Percentiles rank a stretch among this genome's conserved stretches.
phyloP scores from a whole-genome alignment of 2,329 filamentous ascomycete species.

The Fusarium palustre region DNA sequence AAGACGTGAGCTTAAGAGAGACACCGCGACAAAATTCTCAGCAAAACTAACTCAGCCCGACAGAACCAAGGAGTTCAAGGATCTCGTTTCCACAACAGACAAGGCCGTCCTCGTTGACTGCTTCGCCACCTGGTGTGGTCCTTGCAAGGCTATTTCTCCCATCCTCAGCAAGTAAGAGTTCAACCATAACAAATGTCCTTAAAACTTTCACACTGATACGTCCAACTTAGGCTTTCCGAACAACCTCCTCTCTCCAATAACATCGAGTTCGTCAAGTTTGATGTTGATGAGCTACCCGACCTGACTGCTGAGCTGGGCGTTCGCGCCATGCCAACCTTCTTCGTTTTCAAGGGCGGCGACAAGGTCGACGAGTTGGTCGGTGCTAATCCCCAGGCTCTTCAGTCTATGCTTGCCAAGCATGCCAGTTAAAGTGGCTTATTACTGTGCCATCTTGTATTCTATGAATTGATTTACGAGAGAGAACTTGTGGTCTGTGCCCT shows the following conservation, averaged over 20 bases:
- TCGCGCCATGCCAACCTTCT: conserved; percentile 93
- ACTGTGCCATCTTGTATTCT: neutral
- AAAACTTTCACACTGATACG: neutral
- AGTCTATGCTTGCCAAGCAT: conserved; percentile 36
- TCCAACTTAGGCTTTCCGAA: conserved; percentile 40
- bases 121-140: conserved; percentile 81
- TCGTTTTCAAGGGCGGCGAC: conserved; percentile 83
- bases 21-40: neutral
- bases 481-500: neutral
- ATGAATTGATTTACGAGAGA: neutral
- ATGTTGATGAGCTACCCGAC: conserved; percentile 84
- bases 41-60: conserved; percentile 10
- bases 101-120: conserved; percentile 79
- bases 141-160: conserved; percentile 92
- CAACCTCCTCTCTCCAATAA: conserved; percentile 64
- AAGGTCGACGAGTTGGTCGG: conserved; percentile 81
- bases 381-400: conserved; percentile 71
- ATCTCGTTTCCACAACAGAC: conserved; percentile 62
- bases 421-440: conserved; percentile 9
- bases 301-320: conserved; percentile 82
- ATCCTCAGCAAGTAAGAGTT: conserved; percentile 60
- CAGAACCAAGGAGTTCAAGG: conserved; percentile 70
- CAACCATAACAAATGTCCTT: neutral
- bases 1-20: conserved; percentile 49
- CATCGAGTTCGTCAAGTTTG: conserved; percentile 86